Evolutionary conservation across 1,284 basidiomycete genomes (phyloP).

Genomic region (Lignosus rhinocerotis): DNA sequence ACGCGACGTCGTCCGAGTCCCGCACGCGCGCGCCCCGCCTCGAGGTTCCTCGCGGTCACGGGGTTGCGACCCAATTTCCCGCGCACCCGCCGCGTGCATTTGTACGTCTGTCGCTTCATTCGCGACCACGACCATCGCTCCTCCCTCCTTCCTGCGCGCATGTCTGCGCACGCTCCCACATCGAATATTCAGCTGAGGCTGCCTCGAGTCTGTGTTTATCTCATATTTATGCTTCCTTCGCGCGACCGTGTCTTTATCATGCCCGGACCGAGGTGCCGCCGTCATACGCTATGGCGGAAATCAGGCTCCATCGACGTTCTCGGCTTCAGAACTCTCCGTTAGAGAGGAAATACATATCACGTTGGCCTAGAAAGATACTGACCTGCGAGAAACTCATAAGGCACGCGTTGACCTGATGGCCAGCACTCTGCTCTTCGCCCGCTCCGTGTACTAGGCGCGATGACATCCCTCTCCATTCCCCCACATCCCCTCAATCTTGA

Average conservation of each 20-base stretch:
- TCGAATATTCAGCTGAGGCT: no score
- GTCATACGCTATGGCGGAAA: not conserved
- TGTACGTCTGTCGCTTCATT: not conserved
- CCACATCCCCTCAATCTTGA: not conserved
- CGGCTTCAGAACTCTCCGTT: not conserved
- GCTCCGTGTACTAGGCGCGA: not conserved
- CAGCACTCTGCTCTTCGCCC: not conserved
- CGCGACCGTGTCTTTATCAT: not conserved
- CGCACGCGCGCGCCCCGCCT: no score
- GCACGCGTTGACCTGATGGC: not conserved
- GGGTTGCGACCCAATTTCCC: no score
- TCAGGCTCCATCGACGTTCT: not conserved
- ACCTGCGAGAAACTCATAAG: not conserved
- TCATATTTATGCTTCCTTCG: not conserved
- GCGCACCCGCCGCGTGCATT: not conserved
- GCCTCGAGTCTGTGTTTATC: not conserved
- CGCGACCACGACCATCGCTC: no score
- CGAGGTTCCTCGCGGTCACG: not conserved
- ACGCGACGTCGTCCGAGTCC: not conserved
- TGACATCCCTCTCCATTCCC: not conserved
- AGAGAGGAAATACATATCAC: not conserved
- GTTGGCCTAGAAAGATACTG: not conserved
- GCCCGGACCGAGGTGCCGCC: conserved; percentile 1
- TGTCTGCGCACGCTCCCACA: no score
- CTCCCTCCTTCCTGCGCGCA: no score